Percentiles rank a stretch among this genome's conserved stretches.
phyloP scores from a whole-genome alignment of 2,329 filamentous ascomycete species.

The Colletotrichum tanaceti region DNA sequence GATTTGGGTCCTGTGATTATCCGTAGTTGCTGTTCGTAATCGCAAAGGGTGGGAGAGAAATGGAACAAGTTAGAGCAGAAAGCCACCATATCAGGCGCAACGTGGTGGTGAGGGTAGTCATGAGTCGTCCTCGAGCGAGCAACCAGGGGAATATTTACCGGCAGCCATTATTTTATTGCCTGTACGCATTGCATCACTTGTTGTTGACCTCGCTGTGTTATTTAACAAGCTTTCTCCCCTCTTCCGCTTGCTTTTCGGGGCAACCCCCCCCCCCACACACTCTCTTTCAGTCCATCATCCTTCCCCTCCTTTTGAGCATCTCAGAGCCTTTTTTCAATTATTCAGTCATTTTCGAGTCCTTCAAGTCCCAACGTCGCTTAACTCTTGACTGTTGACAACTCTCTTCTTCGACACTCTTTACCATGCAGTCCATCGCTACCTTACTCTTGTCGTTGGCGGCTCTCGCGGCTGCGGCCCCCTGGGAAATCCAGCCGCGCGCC shows the following conservation, averaged over 20 bases:
- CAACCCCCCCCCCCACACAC: slow-evolving; percentile 4
- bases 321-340: slow-evolving; percentile 19
- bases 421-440: slow-evolving; percentile 14
- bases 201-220: slow-evolving; percentile 3
- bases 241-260: neutral
- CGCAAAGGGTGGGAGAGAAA: too few species aligned
- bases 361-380: neutral
- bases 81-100: neutral
- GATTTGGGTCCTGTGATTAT: too few species aligned
- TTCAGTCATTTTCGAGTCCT: slow-evolving; percentile 7
- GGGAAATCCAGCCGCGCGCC: slow-evolving; percentile 31
- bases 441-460: slow-evolving; percentile 29
- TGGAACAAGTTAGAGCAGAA: too few species aligned
- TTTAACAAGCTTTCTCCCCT: slow-evolving; percentile 19
- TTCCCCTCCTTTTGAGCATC: slow-evolving; percentile 6
- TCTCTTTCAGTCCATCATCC: slow-evolving; percentile 27
- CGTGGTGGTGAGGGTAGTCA: neutral
- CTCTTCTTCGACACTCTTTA: too few species aligned
- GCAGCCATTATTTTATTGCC: too few species aligned
- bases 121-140: neutral
- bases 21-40: neutral
- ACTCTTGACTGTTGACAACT: neutral
- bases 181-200: too few species aligned
- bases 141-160: slow-evolving; percentile 6
- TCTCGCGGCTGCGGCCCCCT: slow-evolving; percentile 23